phyloP scores from a whole-genome alignment of 2,329 filamentous ascomycete genomes.

The Cladophialophora yegresii region DNA sequence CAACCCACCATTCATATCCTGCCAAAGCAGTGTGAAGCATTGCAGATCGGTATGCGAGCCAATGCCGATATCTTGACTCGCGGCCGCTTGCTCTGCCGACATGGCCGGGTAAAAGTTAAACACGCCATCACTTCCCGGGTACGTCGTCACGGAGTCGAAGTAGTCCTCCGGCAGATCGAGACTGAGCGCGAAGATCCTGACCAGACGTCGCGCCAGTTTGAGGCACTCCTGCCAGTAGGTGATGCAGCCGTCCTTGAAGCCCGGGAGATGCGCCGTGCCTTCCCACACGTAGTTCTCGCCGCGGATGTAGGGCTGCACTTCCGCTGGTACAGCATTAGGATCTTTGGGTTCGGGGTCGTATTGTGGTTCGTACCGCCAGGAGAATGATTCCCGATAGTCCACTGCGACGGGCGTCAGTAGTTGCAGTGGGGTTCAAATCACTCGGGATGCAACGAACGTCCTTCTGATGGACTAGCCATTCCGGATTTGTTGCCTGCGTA shows the following conservation, averaged over 20 bases:
- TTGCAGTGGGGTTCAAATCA: not conserved
- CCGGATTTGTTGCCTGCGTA: constrained; percentile 19
- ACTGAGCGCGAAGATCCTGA: constrained; percentile 57
- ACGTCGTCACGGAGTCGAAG: constrained; percentile 57
- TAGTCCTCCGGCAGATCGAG: constrained; percentile 57
- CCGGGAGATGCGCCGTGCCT: constrained; percentile 51
- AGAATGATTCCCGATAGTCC: constrained; percentile 57
- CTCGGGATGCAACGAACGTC: constrained; percentile 6
- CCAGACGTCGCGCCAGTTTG: constrained; percentile 54
- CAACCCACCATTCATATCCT: constrained; percentile 56
- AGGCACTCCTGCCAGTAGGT: constrained; percentile 55
- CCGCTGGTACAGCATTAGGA: constrained; percentile 47
- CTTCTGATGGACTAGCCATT: constrained; percentile 28
- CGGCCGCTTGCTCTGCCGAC: constrained; percentile 38
- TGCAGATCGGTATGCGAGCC: constrained; percentile 58
- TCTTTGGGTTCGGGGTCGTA: constrained; percentile 53
- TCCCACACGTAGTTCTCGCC: constrained; percentile 58
- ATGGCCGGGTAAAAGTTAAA: constrained; percentile 52
- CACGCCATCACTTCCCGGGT: constrained; percentile 52
- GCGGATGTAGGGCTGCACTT: constrained; percentile 48
- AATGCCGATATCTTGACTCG: constrained; percentile 45
- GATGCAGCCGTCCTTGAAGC: constrained; percentile 52
- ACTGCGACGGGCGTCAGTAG: constrained; percentile 24
- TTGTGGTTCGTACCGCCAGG: constrained; percentile 56
- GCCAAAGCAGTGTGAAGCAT: constrained; percentile 57